Conservation (phyloP, 2,329 filamentous ascomycete genomes). For the Colletotrichum spaethianum region DNA sequence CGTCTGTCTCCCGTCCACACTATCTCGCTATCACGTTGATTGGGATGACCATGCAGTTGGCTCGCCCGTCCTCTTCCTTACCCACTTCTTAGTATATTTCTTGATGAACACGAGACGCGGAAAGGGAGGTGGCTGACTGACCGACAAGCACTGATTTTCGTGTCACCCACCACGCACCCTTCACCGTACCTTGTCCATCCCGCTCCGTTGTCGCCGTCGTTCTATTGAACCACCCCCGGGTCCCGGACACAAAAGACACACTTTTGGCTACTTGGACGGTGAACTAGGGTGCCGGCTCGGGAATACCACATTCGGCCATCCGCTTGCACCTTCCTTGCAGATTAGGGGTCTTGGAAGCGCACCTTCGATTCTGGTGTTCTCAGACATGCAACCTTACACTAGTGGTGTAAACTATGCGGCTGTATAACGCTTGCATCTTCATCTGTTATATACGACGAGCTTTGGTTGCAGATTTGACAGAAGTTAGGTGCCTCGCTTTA, state of each 20-base stretch:
- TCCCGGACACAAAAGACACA: conserved; percentile 2
- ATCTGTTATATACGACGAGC: not conserved
- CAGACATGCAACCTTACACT: not conserved
- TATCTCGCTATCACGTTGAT: conserved; percentile 25
- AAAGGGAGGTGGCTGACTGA: conserved; percentile 22
- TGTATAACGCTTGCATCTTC: not conserved
- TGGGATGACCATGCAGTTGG: conserved; percentile 21
- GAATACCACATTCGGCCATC: conserved; percentile 17
- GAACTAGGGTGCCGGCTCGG: conserved; percentile 4
- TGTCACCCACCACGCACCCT: not conserved
- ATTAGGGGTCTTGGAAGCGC: conserved; percentile 16
- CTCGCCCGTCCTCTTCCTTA: not conserved
- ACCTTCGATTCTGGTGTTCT: not conserved
- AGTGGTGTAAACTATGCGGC: not conserved
- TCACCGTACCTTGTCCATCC: not conserved
- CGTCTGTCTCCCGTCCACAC: conserved; percentile 8
- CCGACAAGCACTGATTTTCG: conserved; percentile 14
- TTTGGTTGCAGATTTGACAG: not conserved
- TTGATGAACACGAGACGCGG: conserved; percentile 24
- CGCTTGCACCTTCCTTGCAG: conserved; percentile 15
- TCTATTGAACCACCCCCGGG: conserved; percentile 10
- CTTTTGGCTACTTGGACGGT: not conserved
- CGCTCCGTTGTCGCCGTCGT: not conserved
- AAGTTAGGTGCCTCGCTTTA: too few relatives aligned
- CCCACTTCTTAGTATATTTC: conserved; percentile 4